Conservation (phyloP, 495 filamentous ascomycete genomes). For the Venustampulla echinocandica region DNA sequence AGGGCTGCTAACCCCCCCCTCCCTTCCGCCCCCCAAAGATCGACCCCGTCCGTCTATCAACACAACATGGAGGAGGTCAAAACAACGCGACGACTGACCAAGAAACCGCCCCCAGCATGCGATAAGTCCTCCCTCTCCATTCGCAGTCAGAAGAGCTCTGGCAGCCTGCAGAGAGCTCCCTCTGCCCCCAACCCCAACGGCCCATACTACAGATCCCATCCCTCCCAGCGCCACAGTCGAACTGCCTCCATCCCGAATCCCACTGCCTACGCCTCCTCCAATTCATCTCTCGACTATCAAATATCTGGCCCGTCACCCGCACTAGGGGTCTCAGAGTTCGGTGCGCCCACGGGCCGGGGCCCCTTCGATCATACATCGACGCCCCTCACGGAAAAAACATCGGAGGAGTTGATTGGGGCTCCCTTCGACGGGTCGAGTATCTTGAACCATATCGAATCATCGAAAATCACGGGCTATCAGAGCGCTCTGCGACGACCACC, state of each 20-base stretch:
- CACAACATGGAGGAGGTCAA: slow-evolving; percentile 23
- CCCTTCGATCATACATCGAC: slow-evolving; percentile 14
- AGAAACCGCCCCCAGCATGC: slow-evolving; percentile 41
- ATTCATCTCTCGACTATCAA: slow-evolving; percentile 31
- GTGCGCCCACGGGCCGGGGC: slow-evolving; percentile 16
- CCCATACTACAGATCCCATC: slow-evolving; percentile 35
- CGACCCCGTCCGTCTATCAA: background rate
- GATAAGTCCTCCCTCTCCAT: slow-evolving; percentile 45
- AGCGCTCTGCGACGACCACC: slow-evolving; percentile 40
- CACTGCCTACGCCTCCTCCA: slow-evolving; percentile 32
- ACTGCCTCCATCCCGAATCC: slow-evolving; percentile 27
- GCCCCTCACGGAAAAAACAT: slow-evolving; percentile 52
- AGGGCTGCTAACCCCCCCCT: background rate
- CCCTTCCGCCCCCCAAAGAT: no score
- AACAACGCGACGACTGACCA: slow-evolving; percentile 45
- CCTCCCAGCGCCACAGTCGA: slow-evolving; percentile 28
- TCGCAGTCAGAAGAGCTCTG: slow-evolving; percentile 46
- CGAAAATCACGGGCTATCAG: slow-evolving; percentile 43
- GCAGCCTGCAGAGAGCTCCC: slow-evolving; percentile 57
- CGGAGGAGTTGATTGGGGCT: slow-evolving; percentile 63
- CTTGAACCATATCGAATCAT: slow-evolving; percentile 61
- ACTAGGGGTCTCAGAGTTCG: slow-evolving; percentile 33
- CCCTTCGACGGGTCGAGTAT: slow-evolving; percentile 63
- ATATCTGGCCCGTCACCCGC: slow-evolving; percentile 38
- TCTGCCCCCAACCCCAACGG: slow-evolving; percentile 53